These are phyloP conservation scores for Strigomonas galati DNA, from an alignment of 208 protist genomes.

Conservation along the genomic window DNA sequence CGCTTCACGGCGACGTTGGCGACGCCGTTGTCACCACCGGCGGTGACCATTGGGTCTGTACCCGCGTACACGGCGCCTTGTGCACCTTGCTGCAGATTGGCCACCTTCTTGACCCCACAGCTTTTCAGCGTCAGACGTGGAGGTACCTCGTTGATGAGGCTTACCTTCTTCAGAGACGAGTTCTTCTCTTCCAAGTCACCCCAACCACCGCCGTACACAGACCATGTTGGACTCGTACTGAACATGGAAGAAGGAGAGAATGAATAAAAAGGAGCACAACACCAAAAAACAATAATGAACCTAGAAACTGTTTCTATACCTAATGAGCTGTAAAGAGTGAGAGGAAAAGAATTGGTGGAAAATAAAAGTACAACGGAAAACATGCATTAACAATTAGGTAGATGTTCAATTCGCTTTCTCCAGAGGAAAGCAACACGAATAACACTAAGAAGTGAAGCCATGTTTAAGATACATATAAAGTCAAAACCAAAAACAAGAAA, in stretches of 20 bases:
- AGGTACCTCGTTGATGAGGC: neutral
- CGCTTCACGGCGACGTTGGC: slow-evolving; percentile 73
- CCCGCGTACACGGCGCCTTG: slow-evolving; percentile 84
- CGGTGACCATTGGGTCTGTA: slow-evolving; percentile 20
- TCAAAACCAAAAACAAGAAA: neutral
- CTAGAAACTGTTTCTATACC: neutral
- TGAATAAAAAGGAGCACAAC: neutral
- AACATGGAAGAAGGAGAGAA: neutral
- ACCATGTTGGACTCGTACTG: neutral
- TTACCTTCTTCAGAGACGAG: neutral
- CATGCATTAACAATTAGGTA: too few relatives aligned
- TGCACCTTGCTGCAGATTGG: slow-evolving; percentile 57
- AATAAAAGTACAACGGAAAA: too few relatives aligned
- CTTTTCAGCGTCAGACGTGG: neutral
- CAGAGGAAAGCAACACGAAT: neutral
- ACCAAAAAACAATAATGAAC: neutral
- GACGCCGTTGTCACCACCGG: neutral
- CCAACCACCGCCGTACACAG: neutral
- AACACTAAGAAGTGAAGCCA: neutral
- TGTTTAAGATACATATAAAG: neutral
- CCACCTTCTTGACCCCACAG: slow-evolving; percentile 48
- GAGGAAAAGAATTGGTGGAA: neutral
- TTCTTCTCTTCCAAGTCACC: neutral
- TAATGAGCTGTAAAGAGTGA: neutral
- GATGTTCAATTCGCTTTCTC: too few relatives aligned